Conservation (phyloP, 2,329 filamentous ascomycete species). For the Alternaria brassicicola region DNA sequence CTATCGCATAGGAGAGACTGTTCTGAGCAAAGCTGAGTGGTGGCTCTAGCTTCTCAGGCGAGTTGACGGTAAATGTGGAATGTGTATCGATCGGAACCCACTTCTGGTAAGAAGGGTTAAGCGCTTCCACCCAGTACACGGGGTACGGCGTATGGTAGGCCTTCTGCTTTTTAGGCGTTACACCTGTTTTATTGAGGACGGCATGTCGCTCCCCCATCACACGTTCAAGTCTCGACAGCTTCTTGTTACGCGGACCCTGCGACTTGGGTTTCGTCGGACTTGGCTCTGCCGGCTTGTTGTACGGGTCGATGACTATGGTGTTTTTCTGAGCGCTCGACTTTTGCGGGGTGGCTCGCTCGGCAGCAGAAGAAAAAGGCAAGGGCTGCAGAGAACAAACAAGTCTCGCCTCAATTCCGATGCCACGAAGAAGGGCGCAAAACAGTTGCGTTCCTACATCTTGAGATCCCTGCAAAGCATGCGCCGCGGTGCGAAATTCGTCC, state of each 20-base stretch:
- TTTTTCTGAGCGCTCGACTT: constrained; percentile 30
- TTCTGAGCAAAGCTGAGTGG: constrained; percentile 79
- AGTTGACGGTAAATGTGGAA: constrained; percentile 79
- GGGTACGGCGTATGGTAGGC: constrained; percentile 77
- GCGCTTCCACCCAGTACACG: constrained; percentile 92
- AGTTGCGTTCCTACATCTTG: constrained; percentile 88
- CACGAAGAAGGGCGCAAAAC: constrained; percentile 84
- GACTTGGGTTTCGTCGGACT: constrained; percentile 29
- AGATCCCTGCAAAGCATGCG: constrained; percentile 74
- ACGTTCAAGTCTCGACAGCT: constrained; percentile 41
- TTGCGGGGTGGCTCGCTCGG: constrained; percentile 38
- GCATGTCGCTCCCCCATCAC: constrained; percentile 39
- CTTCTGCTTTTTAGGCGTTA: constrained; percentile 47
- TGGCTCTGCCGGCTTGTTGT: constrained; percentile 26
- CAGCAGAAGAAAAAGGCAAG: constrained; percentile 66
- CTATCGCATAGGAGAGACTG: constrained; percentile 79
- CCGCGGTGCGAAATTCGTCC: constrained; percentile 74
- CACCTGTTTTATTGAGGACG: constrained; percentile 31
- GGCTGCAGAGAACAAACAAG: constrained; percentile 91
- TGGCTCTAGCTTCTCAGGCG: constrained; percentile 78
- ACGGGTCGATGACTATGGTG: constrained; percentile 41
- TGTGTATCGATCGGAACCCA: constrained; percentile 90
- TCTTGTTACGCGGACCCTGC: constrained; percentile 34
- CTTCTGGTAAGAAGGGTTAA: constrained; percentile 84
- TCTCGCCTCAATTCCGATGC: constrained; percentile 79